phyloP scores from a whole-genome alignment of 257 asterid species.

The Knoxia roxburghii region DNA sequence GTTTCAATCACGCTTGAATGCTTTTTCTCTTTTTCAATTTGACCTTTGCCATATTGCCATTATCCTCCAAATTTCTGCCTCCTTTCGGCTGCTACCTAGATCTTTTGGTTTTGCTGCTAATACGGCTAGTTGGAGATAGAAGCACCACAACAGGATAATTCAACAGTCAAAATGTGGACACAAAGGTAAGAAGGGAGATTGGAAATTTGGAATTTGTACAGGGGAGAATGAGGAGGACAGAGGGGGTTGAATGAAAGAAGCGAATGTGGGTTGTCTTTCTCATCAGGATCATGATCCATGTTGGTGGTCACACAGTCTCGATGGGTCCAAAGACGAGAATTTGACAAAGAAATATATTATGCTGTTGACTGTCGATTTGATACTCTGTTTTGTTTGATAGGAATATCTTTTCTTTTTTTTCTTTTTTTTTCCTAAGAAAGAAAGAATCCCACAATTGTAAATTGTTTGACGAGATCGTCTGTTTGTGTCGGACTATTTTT shows the following conservation, averaged over 20 bases:
- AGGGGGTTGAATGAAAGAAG: not conserved
- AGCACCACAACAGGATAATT: not conserved
- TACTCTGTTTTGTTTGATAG: too few species aligned
- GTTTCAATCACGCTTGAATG: conserved; percentile 1
- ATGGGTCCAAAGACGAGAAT: conserved; percentile 7
- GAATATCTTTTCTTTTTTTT: too few species aligned
- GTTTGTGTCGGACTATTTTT: too few species aligned
- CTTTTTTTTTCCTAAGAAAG: too few species aligned
- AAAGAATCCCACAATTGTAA: too few species aligned
- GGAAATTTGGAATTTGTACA: not conserved
- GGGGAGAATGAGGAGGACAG: not conserved
- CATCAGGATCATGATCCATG: not conserved
- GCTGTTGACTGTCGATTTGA: not conserved
- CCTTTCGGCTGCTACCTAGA: not conserved
- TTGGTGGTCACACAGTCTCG: too few species aligned
- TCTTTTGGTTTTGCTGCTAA: not conserved
- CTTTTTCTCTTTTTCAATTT: not conserved
- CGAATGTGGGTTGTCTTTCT: not conserved
- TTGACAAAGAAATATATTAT: conserved; percentile 10
- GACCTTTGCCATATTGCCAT: not conserved
- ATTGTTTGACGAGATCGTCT: too few species aligned
- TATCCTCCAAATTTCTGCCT: not conserved
- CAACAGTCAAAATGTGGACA: too few species aligned
- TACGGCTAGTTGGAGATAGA: not conserved
- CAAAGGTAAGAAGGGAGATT: too few species aligned